Evolutionary conservation across 331 rosid genomes (phyloP).

Genomic region (Cydonia oblonga): DNA sequence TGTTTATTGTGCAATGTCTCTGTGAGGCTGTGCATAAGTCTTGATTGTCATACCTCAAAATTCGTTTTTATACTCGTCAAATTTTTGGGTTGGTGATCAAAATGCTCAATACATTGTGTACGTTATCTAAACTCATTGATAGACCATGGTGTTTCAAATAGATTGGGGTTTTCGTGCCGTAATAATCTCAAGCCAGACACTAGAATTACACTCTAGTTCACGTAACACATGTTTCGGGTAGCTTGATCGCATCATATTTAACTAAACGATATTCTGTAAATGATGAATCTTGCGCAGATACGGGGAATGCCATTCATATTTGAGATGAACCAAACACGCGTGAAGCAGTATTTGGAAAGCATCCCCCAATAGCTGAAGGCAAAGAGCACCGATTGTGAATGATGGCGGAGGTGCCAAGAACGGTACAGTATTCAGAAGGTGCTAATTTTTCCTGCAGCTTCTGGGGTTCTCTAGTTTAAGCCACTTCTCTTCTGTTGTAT

Average conservation of each 20-base stretch:
- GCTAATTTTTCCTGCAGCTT: constrained; percentile 41
- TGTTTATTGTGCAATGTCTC: not conserved
- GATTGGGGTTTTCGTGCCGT: not conserved
- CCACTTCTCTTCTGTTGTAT: constrained; percentile 5
- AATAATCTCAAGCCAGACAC: not conserved
- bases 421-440: constrained; percentile 25
- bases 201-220: not conserved
- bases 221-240: not conserved
- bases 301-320: constrained; percentile 64
- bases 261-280: not conserved
- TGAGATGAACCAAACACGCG: constrained; percentile 42
- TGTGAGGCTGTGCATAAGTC: not conserved
- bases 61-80: too few relatives aligned
- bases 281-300: constrained; percentile 49
- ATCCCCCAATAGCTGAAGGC: constrained; percentile 16
- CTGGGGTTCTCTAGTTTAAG: constrained; percentile 22
- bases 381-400: constrained; percentile 16
- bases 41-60: not conserved
- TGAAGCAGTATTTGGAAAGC: constrained; percentile 53
- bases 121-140: too few relatives aligned
- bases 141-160: not conserved
- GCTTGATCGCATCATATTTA: not conserved
- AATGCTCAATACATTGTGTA: too few relatives aligned
- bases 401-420: constrained; percentile 17
- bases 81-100: too few relatives aligned